These are phyloP conservation scores for Nannochloropsis gaditana DNA, from an alignment of 108 stramenopile species.

Conservation along the genomic window DNA sequence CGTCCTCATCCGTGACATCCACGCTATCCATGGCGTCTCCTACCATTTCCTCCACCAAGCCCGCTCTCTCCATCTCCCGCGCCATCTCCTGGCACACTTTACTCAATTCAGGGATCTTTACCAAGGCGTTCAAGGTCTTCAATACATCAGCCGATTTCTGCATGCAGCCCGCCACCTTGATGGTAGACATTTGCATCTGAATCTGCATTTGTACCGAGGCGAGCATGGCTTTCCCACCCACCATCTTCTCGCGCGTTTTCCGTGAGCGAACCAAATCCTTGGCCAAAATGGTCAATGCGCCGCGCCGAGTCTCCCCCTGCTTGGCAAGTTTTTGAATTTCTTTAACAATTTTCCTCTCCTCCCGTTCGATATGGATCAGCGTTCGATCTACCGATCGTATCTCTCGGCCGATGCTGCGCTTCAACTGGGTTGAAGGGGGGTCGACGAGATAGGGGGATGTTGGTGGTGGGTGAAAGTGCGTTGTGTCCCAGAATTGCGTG, in stretches of 20 bases:
- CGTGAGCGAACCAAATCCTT: constrained; percentile 6
- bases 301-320: not conserved
- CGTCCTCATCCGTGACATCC: not conserved
- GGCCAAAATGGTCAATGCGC: constrained; percentile 8
- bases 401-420: constrained; percentile 3
- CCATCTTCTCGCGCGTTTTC: not conserved
- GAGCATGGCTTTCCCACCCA: constrained; percentile 10
- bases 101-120: not conserved
- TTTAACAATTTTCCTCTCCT: not conserved
- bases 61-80: not conserved
- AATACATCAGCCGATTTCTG: not conserved
- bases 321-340: not conserved
- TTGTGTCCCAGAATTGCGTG: no score
- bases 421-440: not conserved
- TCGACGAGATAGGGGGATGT: not conserved
- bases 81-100: constrained; percentile 1
- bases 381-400: not conserved
- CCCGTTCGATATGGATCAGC: not conserved
- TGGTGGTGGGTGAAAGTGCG: no score
- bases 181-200: constrained; percentile 6
- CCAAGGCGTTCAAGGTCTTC: not conserved
- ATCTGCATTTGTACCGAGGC: constrained; percentile 12
- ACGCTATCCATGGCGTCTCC: not conserved
- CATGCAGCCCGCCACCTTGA: constrained; percentile 13
- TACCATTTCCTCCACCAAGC: not conserved